Evolutionary conservation across 306 rosid genomes (phyloP).

Genomic region (Begonia peltatifolia): DNA sequence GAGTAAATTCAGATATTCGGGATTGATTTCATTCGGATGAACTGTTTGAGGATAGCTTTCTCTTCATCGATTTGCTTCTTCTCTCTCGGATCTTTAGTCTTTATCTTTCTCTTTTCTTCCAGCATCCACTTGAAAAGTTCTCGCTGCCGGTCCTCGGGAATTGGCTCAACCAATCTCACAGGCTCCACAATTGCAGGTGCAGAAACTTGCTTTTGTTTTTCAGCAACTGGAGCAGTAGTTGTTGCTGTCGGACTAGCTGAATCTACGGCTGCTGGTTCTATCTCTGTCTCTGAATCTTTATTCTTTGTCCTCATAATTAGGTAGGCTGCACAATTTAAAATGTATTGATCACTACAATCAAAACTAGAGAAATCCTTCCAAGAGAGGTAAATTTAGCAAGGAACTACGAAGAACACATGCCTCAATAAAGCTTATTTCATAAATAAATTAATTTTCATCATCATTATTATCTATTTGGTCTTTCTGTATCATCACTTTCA

Average conservation of each 20-base stretch:
- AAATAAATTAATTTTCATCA: no score
- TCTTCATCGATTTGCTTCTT: no score
- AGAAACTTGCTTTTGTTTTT: constrained; percentile 14
- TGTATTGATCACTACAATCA: no score
- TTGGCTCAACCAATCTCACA: constrained; percentile 37
- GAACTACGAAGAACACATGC: no score
- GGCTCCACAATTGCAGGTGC: constrained; percentile 26
- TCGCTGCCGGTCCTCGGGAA: constrained; percentile 61
- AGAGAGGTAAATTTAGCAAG: no score
- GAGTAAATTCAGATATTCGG: constrained; percentile 33
- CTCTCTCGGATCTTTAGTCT: constrained; percentile 43
- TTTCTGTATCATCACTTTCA: no score
- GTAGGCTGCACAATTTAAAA: constrained; percentile 41
- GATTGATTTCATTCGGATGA: constrained; percentile 63
- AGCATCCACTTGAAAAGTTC: constrained; percentile 76
- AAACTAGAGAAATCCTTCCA: no score
- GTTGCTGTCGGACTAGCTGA: constrained; percentile 26
- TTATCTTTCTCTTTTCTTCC: constrained; percentile 85
- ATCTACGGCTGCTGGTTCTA: constrained; percentile 18
- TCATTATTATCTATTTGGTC: no score
- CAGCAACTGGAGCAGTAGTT: constrained; percentile 13
- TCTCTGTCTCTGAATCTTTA: constrained; percentile 39
- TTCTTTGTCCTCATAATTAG: constrained; percentile 53
- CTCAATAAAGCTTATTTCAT: no score
- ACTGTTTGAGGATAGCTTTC: constrained; percentile 56